A percentile compares a stretch with the other conserved stretches of the same genome.
Evolutionary conservation across 2,329 filamentous ascomycete genomes (phyloP).

Genomic region (Emergomyces pasteurianus): DNA sequence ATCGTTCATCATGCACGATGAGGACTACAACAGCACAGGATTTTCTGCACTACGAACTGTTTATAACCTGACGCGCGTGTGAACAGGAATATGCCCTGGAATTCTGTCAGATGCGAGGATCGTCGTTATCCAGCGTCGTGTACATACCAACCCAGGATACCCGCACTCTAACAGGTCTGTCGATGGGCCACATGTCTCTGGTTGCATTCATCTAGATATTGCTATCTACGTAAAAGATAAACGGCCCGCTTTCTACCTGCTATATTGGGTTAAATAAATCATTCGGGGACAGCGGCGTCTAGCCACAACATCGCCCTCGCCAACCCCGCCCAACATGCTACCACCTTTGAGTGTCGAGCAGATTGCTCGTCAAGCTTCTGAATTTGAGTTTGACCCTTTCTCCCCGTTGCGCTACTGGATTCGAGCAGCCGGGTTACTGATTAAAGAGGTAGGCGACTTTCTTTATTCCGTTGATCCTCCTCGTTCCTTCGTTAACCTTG

Average conservation of each 20-base stretch:
- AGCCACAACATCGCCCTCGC: background rate
- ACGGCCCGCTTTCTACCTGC: too few relatives aligned
- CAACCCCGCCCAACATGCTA: conserved; percentile 16
- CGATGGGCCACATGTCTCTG: background rate
- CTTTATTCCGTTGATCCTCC: background rate
- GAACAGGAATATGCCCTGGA: background rate
- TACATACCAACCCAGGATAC: background rate
- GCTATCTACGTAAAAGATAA: background rate
- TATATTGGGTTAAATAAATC: background rate
- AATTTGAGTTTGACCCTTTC: conserved; percentile 67
- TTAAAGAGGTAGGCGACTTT: conserved; percentile 56
- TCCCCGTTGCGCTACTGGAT: conserved; percentile 74
- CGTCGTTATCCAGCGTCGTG: background rate
- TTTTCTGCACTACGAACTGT: background rate
- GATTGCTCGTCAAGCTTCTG: conserved; percentile 61
- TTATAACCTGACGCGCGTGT: background rate
- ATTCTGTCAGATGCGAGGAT: background rate
- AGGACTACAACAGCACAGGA: background rate
- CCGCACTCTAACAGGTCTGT: background rate
- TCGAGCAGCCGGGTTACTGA: conserved; percentile 64
- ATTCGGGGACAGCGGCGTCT: background rate
- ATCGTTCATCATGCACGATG: background rate
- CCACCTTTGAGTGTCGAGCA: conserved; percentile 62
- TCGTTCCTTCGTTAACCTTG: background rate
- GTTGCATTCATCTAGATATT: background rate